Percentiles rank a stretch among this genome's conserved stretches.
Evolutionary conservation across 805 yeast species (phyloP).

Genomic region (Isabelozyma pseudorhagii): DNA sequence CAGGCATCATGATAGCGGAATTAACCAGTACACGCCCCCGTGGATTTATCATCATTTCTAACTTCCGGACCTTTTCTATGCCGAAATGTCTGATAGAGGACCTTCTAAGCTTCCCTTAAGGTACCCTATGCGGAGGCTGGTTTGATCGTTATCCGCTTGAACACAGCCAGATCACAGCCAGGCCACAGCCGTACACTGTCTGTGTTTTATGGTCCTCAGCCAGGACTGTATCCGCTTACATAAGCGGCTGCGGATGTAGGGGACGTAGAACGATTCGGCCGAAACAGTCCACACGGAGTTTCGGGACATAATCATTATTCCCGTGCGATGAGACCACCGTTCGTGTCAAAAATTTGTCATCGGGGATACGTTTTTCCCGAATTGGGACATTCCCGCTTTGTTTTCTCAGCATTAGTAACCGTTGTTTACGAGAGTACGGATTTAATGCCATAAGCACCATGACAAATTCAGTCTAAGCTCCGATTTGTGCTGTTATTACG

Average conservation of each 20-base stretch:
- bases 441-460: neutral
- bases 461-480: neutral
- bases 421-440: neutral
- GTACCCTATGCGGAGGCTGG: too few relatives aligned
- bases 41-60: neutral
- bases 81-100: too few relatives aligned
- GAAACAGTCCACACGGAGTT: neutral
- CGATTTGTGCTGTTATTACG: neutral
- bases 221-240: neutral
- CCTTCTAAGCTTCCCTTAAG: too few relatives aligned
- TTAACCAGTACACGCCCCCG: neutral
- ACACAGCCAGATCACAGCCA: too few relatives aligned
- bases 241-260: neutral
- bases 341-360: neutral
- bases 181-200: too few relatives aligned
- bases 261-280: neutral
- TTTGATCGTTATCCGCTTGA: too few relatives aligned
- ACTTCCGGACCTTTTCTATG: too few relatives aligned
- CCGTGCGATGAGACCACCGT: neutral
- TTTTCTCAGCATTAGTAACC: neutral
- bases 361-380: neutral
- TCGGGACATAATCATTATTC: neutral
- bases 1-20: neutral
- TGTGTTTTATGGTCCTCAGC: too few relatives aligned
- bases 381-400: neutral